Base-by-base conservation (phyloP, 257 asterid species). In the Capsicum pubescens region DNA sequence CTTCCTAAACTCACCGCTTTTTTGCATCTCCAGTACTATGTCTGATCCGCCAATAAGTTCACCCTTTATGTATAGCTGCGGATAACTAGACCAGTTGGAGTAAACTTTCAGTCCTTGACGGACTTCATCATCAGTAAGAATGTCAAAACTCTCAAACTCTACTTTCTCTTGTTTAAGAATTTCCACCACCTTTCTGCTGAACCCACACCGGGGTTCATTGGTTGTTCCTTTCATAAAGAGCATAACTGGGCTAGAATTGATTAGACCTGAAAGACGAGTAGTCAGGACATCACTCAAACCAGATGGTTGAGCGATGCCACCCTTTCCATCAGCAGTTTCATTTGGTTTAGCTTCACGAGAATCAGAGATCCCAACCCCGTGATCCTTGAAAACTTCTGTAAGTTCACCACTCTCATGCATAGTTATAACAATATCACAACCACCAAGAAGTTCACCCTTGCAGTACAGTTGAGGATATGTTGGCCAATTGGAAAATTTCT, bases 41-140 rank as follows among this genome's bases (percentile, higher is more conserved):
- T 97, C 99, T 1, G 99, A 97, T 88, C 99, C 99, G 42, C 99
- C 99, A 11, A 93, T 90, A 46, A 97, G 95, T 83, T 97, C 98
- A 74, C 94, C 97, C 82, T 91, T 89, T 82, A 97, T 91, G 88
- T 97, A 95, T 9, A 97, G 91, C 91, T 97, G 98, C 54, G 98
- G 99, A 88, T 93, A 95, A 81, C 98, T 97, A 3, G 99, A 97
- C 99, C 99, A 95, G 86, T 95, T 95, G 9, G 99, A 97, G 84
- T 93, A 97, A 59, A 89, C 97, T 91, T 97, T 97, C 9, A 97
- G 97, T 72, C 99, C 98, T 85, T 93, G 99, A 39, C 98, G 98
- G 17, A 97, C 98, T 85, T 93, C 97, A 26, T 95, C 96, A 67
- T 97, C 98, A 9, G 87, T 79, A 80, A 97, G 97, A 86, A 97